Evolutionary conservation across 257 asterid genomes (phyloP).

Genomic region (Solanum pimpinellifolium): DNA sequence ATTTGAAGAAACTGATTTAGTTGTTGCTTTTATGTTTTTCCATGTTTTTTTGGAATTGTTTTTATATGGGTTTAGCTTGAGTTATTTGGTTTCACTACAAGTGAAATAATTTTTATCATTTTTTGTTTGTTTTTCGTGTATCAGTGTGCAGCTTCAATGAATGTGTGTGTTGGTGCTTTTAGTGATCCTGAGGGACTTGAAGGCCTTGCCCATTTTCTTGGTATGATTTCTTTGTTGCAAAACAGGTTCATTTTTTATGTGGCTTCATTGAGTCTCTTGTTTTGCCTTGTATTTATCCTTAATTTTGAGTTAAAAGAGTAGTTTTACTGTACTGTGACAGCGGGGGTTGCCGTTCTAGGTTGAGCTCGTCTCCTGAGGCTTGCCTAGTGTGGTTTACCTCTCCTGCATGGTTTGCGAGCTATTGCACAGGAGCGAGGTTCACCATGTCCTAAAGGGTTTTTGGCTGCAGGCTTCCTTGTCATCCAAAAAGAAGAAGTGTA

Average conservation of each 20-base stretch:
- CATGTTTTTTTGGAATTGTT: background rate
- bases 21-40: background rate
- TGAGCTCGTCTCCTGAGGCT: background rate
- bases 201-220: slow-evolving; percentile 98
- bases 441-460: background rate
- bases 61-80: background rate
- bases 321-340: background rate
- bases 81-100: background rate
- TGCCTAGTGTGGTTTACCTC: background rate
- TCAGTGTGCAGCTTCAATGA: slow-evolving; percentile 97
- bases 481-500: background rate
- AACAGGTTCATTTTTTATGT: background rate
- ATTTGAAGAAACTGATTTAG: background rate
- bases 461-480: background rate
- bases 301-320: background rate
- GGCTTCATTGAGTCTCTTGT: background rate
- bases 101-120: background rate
- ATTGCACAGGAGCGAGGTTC: background rate
- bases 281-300: background rate
- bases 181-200: slow-evolving; percentile 95
- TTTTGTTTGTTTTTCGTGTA: background rate
- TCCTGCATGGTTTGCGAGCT: background rate
- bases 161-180: slow-evolving; percentile 87
- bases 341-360: background rate
- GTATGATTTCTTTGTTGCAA: slow-evolving; percentile 12